Base-by-base conservation (phyloP, 2,329 filamentous ascomycete genomes). In the Fusarium coicis region DNA sequence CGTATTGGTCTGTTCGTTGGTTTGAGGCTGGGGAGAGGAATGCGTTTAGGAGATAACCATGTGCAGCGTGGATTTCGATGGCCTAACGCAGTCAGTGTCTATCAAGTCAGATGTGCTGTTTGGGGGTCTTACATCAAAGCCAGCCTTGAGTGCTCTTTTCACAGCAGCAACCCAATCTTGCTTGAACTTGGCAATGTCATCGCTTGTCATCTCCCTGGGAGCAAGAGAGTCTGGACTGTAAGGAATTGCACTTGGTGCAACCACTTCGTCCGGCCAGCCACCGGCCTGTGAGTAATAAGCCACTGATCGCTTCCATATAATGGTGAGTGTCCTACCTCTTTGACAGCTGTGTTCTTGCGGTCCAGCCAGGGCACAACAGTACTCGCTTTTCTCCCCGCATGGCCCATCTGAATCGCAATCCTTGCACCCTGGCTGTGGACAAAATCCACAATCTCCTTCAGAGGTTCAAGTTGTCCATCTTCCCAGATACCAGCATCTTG, bases 401-500 rank as follows among this genome's bases (percentile, higher is more conserved):
- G 93, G 1, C 83, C 91, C 18, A 94, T 83, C 80, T 93, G 92
- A 46, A 93, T 89, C 18, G 87, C 91, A 66, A 93, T 91, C 55
- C 89, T 87, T 77, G 91, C 89, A 72, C 84, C 85, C 78, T 93
- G 92, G 23, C 85, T 87, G 36, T 78, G 76, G 1, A 88, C 89
- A 65, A 93, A 93, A 49, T 93, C 91, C 4, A 90, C 87, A 14
- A 92, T 85, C 36, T 85, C 83, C 69, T 84, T 86, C 50, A 92
- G 80, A 0, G 86, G 86, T 66, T 85, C 90, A 62, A 92, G 89
- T 74, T 95, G 93, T 3, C 85, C 87, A 78, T 95, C 93, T 66
- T 90, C 86, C 92, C 92, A 95, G 6, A 95, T 79, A 1, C 93
- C 92, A 16, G 82, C 79, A 75, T 93, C 91, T 75, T 93, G 85